A percentile compares a stretch with the other conserved stretches of the same genome.
These are phyloP conservation scores for Eimeria necatrix DNA, from an alignment of 169 alveolate species.

Conservation along the genomic window DNA sequence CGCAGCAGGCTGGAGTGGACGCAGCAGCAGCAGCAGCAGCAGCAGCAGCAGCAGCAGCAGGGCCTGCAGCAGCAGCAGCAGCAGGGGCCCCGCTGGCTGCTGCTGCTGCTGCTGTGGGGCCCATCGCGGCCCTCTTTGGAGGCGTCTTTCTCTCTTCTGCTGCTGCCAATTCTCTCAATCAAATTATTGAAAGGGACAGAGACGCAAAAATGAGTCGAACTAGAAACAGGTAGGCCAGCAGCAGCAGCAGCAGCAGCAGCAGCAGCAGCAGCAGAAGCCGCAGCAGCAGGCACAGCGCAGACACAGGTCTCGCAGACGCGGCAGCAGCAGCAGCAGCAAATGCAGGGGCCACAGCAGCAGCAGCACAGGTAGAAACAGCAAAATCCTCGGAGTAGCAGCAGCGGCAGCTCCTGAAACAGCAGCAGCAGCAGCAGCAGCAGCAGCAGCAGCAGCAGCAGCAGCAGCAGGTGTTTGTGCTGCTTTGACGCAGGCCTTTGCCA, in stretches of 20 bases:
- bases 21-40: constrained; percentile 15
- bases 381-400: too few species aligned
- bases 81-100: too few species aligned
- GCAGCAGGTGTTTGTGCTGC: not conserved
- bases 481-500: not conserved
- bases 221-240: constrained; percentile 46
- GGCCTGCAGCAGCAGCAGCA: too few species aligned
- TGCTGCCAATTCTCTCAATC: constrained; percentile 76
- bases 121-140: constrained; percentile 28
- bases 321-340: not conserved
- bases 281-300: too few species aligned
- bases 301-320: too few species aligned
- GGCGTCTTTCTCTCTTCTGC: constrained; percentile 77
- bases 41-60: too few species aligned
- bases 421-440: not conserved
- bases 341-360: not conserved
- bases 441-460: not conserved
- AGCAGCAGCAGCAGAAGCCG: not conserved
- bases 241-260: not conserved
- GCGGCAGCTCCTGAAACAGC: too few species aligned
- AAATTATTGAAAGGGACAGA: constrained; percentile 70
- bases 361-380: too few species aligned
- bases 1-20: constrained; percentile 22
- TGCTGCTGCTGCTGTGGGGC: too few species aligned
- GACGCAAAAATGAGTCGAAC: constrained; percentile 80